These are phyloP conservation scores for Pleurotus djamor DNA, from an alignment of 768 basidiomycete species.

Conservation along the genomic window DNA sequence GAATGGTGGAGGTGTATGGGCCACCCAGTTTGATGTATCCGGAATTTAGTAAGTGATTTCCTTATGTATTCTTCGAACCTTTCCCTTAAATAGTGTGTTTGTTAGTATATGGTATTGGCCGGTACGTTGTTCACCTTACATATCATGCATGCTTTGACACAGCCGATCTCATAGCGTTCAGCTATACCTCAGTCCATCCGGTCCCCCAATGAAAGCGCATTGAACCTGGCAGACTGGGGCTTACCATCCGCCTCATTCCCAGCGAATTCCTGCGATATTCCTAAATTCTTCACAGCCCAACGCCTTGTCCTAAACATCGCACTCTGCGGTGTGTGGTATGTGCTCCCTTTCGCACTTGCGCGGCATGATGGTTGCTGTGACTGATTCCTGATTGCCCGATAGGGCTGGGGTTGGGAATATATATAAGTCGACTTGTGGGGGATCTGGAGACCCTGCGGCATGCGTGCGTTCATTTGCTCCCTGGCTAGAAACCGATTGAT, in stretches of 20 bases:
- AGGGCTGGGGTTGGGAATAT: conserved; percentile 44
- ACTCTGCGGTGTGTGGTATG: conserved; percentile 4
- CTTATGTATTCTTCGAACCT: not conserved
- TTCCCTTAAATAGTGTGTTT: not conserved
- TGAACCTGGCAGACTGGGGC: conserved; percentile 46
- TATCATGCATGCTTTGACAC: not conserved
- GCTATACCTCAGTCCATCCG: not conserved
- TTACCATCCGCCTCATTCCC: conserved; percentile 67
- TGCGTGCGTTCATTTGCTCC: conserved; percentile 23
- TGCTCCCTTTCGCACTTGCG: not conserved
- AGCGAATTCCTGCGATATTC: conserved; percentile 47
- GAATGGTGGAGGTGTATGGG: conserved; percentile 70
- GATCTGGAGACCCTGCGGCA: conserved; percentile 26
- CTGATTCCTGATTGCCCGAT: not conserved
- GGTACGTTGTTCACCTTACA: not conserved
- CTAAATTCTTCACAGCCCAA: conserved; percentile 59
- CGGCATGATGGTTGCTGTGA: not conserved
- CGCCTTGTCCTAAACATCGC: conserved; percentile 5
- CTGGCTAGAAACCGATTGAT: not conserved
- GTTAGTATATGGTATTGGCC: conserved; percentile 21
- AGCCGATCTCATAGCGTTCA: not conserved
- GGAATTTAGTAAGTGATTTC: conserved; percentile 56
- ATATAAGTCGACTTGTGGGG: conserved; percentile 34
- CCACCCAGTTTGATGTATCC: conserved; percentile 65
- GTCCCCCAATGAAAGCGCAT: not conserved